These are phyloP conservation scores for Neostapfia colusana DNA, from an alignment of 176 grass and related monocot species.

Conservation along the genomic window DNA sequence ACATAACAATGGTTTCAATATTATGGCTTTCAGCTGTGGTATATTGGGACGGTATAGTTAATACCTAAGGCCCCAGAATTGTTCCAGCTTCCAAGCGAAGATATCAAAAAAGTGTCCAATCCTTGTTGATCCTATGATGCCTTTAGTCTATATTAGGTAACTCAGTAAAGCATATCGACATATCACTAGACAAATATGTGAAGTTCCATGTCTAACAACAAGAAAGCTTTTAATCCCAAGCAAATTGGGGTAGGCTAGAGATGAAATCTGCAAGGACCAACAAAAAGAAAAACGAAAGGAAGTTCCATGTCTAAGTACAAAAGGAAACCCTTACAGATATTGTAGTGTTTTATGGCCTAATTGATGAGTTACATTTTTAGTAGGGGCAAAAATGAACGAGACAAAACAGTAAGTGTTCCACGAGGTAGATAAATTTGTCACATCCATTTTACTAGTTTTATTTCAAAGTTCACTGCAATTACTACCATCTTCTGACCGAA, in stretches of 20 bases:
- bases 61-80: neutral
- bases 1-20: conserved; percentile 6
- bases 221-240: no score
- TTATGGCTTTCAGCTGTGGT: neutral
- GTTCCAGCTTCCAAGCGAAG: neutral
- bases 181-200: neutral
- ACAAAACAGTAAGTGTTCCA: neutral
- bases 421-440: neutral
- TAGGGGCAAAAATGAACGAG: conserved; percentile 1
- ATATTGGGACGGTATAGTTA: neutral
- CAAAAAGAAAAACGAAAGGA: no score
- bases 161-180: neutral
- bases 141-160: neutral
- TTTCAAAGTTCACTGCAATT: no score
- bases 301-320: neutral
- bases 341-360: neutral
- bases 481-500: no score
- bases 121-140: neutral
- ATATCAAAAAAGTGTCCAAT: neutral
- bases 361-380: neutral
- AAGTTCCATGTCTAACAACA: neutral
- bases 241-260: no score
- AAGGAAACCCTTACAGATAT: neutral
- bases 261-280: no score
- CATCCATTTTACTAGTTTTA: no score